These are phyloP conservation scores for Gossypium herbaceum DNA, from an alignment of 345 rosid species.

Conservation along the genomic window DNA sequence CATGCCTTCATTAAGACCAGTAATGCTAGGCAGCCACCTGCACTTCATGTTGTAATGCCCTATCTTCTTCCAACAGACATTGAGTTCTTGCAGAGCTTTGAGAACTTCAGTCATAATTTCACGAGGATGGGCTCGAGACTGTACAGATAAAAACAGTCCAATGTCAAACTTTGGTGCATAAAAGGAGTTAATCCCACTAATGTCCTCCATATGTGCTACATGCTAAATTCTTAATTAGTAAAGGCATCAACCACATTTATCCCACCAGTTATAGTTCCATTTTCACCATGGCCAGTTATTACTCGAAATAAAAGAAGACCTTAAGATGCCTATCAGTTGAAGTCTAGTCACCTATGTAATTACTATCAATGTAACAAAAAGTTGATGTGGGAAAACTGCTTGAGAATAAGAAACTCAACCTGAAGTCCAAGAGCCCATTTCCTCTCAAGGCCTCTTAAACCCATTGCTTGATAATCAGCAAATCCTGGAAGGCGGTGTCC, in stretches of 20 bases:
- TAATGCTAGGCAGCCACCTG: constrained; percentile 66
- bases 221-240: constrained; percentile 1
- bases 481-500: constrained; percentile 60
- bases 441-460: constrained; percentile 57
- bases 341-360: neutral
- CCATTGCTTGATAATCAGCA: constrained; percentile 71
- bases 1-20: constrained; percentile 64
- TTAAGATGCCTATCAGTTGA: neutral
- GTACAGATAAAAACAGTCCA: constrained; percentile 18
- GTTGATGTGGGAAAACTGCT: neutral
- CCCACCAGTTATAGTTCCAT: constrained; percentile 4
- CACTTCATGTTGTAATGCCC: constrained; percentile 96
- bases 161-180: neutral
- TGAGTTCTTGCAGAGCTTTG: constrained; percentile 76
- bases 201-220: constrained; percentile 4
- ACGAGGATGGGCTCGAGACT: constrained; percentile 88
- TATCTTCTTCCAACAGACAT: constrained; percentile 91
- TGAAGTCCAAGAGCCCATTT: constrained; percentile 98
- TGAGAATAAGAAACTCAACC: constrained; percentile 40
- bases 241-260: constrained; percentile 20
- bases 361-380: neutral
- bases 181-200: neutral
- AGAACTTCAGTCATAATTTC: constrained; percentile 89
- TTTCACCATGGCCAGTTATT: neutral
- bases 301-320: neutral